Conservation (phyloP, 208 protist species). For the Trypanosoma lewisi region DNA sequence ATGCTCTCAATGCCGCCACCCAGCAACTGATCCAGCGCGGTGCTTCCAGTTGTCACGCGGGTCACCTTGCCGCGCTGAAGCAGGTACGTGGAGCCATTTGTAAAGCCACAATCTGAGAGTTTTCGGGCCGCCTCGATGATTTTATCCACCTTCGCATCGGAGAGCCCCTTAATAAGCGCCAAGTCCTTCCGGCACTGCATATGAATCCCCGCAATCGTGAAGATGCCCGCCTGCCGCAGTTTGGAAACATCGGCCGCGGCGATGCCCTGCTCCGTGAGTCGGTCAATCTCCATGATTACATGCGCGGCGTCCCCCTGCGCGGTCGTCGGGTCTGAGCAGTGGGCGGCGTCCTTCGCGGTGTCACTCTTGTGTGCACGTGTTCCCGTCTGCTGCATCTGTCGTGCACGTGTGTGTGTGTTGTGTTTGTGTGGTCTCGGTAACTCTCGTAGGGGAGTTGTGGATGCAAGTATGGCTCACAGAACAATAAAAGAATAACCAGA, state of each 20-base stretch:
- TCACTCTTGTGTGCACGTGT: conserved; percentile 19
- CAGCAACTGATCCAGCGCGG: conserved; percentile 92
- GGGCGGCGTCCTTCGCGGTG: conserved; percentile 18
- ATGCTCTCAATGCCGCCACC: conserved; percentile 97
- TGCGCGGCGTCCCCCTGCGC: conserved; percentile 37
- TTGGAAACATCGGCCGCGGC: conserved; percentile 86
- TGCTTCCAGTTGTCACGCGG: conserved; percentile 94
- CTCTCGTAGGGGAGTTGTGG: too few species aligned
- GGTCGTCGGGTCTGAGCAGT: conserved; percentile 23
- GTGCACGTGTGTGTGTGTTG: too few species aligned
- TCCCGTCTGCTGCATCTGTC: conserved; percentile 20
- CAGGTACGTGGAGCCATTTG: conserved; percentile 85
- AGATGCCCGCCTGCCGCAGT: conserved; percentile 88
- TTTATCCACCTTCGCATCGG: conserved; percentile 98
- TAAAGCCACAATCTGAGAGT: conserved; percentile 81
- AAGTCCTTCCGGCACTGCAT: conserved; percentile 93
- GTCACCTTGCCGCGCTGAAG: conserved; percentile 87
- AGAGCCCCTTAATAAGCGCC: conserved; percentile 96
- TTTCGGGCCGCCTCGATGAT: conserved; percentile 95
- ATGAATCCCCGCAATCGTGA: conserved; percentile 88
- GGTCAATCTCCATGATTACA: conserved; percentile 80
- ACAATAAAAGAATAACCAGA: too few species aligned
- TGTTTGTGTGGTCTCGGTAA: too few species aligned
- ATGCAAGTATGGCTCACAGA: too few species aligned
- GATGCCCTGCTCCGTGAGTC: conserved; percentile 89